Conservation (phyloP, 805 yeast genomes). For the Ogataea degrootiae region DNA sequence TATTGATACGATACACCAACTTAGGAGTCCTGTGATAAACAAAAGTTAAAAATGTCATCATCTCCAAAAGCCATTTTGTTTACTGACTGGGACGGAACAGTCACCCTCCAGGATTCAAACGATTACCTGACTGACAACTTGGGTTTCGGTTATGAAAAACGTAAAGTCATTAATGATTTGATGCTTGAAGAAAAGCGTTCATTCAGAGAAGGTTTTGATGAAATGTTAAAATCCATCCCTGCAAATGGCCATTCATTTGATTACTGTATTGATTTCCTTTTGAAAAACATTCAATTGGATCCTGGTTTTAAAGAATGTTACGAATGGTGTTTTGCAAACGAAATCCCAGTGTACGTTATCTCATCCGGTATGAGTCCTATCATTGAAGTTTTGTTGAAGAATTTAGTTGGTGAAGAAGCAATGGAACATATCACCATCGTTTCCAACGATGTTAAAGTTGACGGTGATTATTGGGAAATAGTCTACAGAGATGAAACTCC, state of each 20-base stretch:
- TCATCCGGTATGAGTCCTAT: slow-evolving; percentile 94
- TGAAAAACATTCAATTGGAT: slow-evolving; percentile 68
- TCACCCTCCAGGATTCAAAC: slow-evolving; percentile 91
- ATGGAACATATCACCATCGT: slow-evolving; percentile 70
- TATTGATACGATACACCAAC: too few species aligned
- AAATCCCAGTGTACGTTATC: slow-evolving; percentile 81
- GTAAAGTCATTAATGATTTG: slow-evolving; percentile 64
- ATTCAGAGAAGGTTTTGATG: slow-evolving; percentile 78
- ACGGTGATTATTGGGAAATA: slow-evolving; percentile 73
- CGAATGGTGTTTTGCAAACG: slow-evolving; percentile 66
- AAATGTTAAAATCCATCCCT: slow-evolving; percentile 82
- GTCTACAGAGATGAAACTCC: slow-evolving; percentile 78
- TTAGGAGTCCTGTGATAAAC: neutral
- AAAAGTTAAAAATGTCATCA: neutral
- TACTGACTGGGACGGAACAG: slow-evolving; percentile 98
- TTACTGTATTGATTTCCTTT: slow-evolving; percentile 70
- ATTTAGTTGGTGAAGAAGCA: slow-evolving; percentile 74
- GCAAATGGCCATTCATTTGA: slow-evolving; percentile 42
- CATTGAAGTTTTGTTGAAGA: slow-evolving; percentile 68
- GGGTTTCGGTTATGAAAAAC: slow-evolving; percentile 74
- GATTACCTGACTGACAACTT: slow-evolving; percentile 84
- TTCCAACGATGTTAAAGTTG: slow-evolving; percentile 53
- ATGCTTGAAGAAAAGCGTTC: slow-evolving; percentile 64
- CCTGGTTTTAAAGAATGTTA: slow-evolving; percentile 86
- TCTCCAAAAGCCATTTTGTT: slow-evolving; percentile 66